Conservation (phyloP, 495 filamentous ascomycete species). For the Collariella sp. region DNA sequence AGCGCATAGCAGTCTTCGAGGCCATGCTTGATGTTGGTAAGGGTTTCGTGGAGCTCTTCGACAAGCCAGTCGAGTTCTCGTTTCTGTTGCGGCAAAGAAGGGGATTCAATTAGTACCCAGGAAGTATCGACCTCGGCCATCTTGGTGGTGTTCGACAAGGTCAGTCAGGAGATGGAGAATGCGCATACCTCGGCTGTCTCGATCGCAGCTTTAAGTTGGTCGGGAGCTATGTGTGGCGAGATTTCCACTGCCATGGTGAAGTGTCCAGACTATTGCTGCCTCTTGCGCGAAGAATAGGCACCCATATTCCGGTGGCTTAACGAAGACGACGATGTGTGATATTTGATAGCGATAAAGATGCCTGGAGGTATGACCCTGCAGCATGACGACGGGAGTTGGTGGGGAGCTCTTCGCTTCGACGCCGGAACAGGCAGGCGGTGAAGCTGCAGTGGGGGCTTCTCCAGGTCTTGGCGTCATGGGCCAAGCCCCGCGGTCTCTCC, state of each 20-base stretch:
- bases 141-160: not conserved
- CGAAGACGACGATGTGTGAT: not conserved
- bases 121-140: slow-evolving; percentile 12
- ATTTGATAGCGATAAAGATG: slow-evolving; percentile 1
- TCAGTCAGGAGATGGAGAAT: not conserved
- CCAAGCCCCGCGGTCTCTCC: not conserved
- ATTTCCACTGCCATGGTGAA: slow-evolving; percentile 62
- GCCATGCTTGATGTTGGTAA: slow-evolving; percentile 69
- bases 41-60: slow-evolving; percentile 63
- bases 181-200: slow-evolving; percentile 55
- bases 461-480: slow-evolving; percentile 4
- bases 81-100: slow-evolving; percentile 39
- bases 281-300: slow-evolving; percentile 22
- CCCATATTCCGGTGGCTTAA: slow-evolving; percentile 21
- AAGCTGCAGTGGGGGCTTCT: not conserved
- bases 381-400: not conserved
- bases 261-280: slow-evolving; percentile 12
- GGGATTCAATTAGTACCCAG: slow-evolving; percentile 30
- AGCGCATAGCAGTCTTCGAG: slow-evolving; percentile 82
- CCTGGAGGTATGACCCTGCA: slow-evolving; percentile 3
- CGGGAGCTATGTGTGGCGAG: slow-evolving; percentile 61
- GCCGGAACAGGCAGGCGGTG: slow-evolving; percentile 8
- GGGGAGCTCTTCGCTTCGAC: slow-evolving; percentile 2
- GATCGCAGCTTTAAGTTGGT: slow-evolving; percentile 56
- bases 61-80: slow-evolving; percentile 86